Conservation (phyloP, 495 filamentous ascomycete species). For the Penicillium crystallinum region DNA sequence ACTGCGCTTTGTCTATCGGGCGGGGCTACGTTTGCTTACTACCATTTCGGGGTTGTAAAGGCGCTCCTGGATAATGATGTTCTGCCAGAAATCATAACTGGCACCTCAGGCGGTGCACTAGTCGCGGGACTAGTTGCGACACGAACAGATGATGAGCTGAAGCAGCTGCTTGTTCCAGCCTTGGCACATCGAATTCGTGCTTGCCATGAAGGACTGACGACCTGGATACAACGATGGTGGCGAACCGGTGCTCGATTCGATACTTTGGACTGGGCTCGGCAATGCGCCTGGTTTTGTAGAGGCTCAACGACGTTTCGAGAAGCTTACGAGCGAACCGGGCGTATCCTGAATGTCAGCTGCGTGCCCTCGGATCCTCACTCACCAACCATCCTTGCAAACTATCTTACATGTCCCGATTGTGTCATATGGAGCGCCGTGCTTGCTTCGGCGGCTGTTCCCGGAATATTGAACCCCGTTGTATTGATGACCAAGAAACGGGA, state of each 20-base stretch:
- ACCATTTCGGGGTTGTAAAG: conserved; percentile 91
- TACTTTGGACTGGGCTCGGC: conserved; percentile 81
- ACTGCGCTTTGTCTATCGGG: conserved; percentile 91
- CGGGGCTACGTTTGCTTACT: conserved; percentile 94
- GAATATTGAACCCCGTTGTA: conserved; percentile 92
- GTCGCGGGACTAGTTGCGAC: conserved; percentile 86
- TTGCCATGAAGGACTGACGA: conserved; percentile 69
- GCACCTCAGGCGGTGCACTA: conserved; percentile 88
- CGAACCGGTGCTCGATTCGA: conserved; percentile 91
- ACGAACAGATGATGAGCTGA: conserved; percentile 85
- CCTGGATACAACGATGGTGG: conserved; percentile 83
- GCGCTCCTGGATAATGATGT: conserved; percentile 83
- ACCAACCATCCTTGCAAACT: conserved; percentile 87
- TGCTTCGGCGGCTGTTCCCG: conserved; percentile 91
- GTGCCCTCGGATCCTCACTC: conserved; percentile 96
- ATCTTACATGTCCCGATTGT: conserved; percentile 89
- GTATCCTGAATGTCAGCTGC: conserved; percentile 92
- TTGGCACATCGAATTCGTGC: conserved; percentile 79
- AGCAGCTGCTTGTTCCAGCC: conserved; percentile 76
- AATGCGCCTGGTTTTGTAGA: conserved; percentile 80
- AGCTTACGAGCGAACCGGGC: conserved; percentile 88
- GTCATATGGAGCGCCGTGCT: conserved; percentile 97
- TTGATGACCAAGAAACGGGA: conserved; percentile 87
- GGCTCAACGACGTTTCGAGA: conserved; percentile 92
- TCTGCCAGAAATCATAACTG: conserved; percentile 89